Evolutionary conservation across 129 eudicot species (phyloP), one percentile per base, ranked within the genome.

Genomic region (Mikania micrantha): DNA sequence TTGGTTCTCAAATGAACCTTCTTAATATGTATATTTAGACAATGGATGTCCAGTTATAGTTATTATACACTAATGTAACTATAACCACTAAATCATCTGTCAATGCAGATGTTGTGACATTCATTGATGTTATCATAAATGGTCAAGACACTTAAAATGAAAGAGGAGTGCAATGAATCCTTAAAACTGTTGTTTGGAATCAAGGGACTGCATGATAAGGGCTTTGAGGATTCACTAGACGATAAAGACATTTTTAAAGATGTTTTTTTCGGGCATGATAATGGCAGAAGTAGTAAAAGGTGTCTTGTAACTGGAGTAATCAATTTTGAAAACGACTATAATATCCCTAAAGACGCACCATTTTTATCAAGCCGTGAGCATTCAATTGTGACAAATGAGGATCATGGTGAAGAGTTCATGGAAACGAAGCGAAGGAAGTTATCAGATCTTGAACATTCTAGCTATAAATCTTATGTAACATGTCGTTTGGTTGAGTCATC

Each of bases 401-500:
- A 62, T 44, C 67, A 68, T 45, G 16, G 70, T 0, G 79, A 72
- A 70, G 87, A 76, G 60, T 62, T 60, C 44, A 53, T 66, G 53
- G 45, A 24, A 40, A 32, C 66, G 39, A 86, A 86, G 65, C 85
- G 94, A 39, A 75, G 83, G 48, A 84, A 81, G 82, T 39, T 84
- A 41, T 75, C 88, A 11, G 82, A 57, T 67, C 82, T 67, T 20
- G 83, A 82, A 66, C 78, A 69, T 69, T 81, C 84, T 19, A 60
- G 59, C 76, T 54, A 28, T 59, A 80, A 74, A 77, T 79, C 87
- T 38, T 50, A 60, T 28, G 75, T 88, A 48, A 81, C 81, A 34
- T 81, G 87, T 66, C 82, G 70, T 45, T 67, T 93, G 67, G 95
- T 89, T 67, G 95, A 93, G 76, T 89, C 96, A 62, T 87, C 88